Conservation (phyloP, 257 asterid species). For the Nicotiana sylvestris region DNA sequence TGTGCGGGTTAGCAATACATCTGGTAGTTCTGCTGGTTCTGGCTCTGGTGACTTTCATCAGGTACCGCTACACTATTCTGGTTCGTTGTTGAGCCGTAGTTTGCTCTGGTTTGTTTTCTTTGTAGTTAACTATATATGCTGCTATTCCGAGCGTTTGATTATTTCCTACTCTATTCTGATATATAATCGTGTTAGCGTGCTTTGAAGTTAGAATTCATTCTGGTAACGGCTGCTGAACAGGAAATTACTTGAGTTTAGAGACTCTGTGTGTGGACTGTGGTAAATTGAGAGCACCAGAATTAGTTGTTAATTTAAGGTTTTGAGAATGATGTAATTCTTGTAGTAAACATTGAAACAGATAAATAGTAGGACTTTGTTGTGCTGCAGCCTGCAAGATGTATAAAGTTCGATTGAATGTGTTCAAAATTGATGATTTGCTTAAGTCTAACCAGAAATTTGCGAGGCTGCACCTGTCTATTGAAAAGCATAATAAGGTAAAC, state of each 20-base stretch:
- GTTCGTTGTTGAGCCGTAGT: neutral
- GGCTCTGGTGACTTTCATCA: conserved; percentile 99
- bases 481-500: neutral
- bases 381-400: neutral
- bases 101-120: neutral
- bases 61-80: conserved; percentile 34
- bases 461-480: neutral
- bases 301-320: neutral
- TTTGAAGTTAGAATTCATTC: neutral
- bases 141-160: neutral
- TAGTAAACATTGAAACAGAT: neutral
- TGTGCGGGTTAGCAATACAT: conserved; percentile 87
- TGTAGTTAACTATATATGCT: neutral
- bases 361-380: neutral
- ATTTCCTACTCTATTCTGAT: neutral
- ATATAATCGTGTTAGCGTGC: neutral
- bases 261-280: too few relatives aligned
- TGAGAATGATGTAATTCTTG: neutral
- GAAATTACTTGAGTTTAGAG: neutral
- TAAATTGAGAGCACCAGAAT: neutral
- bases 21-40: conserved; percentile 99
- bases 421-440: neutral
- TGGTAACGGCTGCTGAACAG: neutral
- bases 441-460: neutral
- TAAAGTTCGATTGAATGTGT: neutral